These are phyloP conservation scores for Pichia nakasei DNA, from an alignment of 805 yeast genomes.

Conservation along the genomic window DNA sequence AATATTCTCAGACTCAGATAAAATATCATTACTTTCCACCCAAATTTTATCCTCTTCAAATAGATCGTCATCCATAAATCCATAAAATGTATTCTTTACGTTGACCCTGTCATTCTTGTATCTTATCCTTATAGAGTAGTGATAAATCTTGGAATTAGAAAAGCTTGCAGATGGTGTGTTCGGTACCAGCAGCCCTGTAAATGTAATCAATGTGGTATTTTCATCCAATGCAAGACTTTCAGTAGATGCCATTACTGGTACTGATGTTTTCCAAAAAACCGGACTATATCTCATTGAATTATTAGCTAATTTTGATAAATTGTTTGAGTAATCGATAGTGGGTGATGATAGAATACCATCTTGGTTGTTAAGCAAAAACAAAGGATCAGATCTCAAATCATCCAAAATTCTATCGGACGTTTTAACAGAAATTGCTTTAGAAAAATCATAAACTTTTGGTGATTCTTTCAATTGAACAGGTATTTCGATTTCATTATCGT, in stretches of 20 bases:
- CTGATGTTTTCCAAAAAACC: slow-evolving; percentile 13
- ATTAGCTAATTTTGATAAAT: slow-evolving; percentile 1
- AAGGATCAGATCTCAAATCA: slow-evolving; percentile 43
- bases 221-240: neutral
- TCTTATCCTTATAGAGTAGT: slow-evolving; percentile 23
- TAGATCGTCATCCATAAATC: slow-evolving; percentile 21
- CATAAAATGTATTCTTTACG: slow-evolving; percentile 20
- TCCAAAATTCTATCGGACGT: slow-evolving; percentile 61
- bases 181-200: slow-evolving; percentile 23
- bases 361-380: slow-evolving; percentile 22
- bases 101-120: slow-evolving; percentile 8
- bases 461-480: neutral
- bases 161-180: slow-evolving; percentile 4
- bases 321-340: slow-evolving; percentile 29
- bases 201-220: neutral
- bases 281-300: slow-evolving; percentile 9
- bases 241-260: neutral
- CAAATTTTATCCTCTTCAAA: slow-evolving; percentile 17
- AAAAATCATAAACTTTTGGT: slow-evolving; percentile 15
- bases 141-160: slow-evolving; percentile 17
- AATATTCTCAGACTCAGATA: neutral
- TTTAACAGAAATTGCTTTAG: slow-evolving; percentile 34
- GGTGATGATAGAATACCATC: slow-evolving; percentile 22
- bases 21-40: slow-evolving; percentile 3
- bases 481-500: neutral